These are phyloP conservation scores for Lecanosticta acicola DNA, from an alignment of 2,329 filamentous ascomycete genomes.

Conservation along the genomic window DNA sequence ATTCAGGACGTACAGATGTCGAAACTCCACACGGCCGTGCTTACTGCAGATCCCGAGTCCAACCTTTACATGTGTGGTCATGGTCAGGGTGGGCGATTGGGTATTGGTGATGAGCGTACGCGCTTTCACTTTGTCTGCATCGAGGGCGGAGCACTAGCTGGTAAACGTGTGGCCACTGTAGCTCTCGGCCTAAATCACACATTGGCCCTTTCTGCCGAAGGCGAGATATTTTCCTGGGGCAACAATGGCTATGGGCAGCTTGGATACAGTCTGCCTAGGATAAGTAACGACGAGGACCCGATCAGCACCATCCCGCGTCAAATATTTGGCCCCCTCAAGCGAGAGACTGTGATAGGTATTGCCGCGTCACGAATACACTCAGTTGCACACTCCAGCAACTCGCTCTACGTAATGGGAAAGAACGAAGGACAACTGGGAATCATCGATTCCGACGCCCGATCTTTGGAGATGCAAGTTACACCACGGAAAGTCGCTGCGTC, in stretches of 20 bases:
- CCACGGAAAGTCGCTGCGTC: conserved; percentile 87
- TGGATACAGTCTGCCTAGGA: conserved; percentile 70
- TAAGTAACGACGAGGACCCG: conserved; percentile 71
- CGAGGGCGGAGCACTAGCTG: conserved; percentile 64
- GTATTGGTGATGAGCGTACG: conserved; percentile 83
- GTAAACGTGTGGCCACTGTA: conserved; percentile 69
- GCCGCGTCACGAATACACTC: conserved; percentile 90
- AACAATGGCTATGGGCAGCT: conserved; percentile 80
- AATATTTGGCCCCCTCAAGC: conserved; percentile 85
- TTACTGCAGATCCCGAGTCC: conserved; percentile 79
- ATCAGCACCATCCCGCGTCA: conserved; percentile 77
- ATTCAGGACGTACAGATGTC: conserved; percentile 82
- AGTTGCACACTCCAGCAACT: conserved; percentile 73
- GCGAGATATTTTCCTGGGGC: conserved; percentile 94
- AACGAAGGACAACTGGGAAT: conserved; percentile 91
- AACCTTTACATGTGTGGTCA: conserved; percentile 93
- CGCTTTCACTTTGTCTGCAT: conserved; percentile 81
- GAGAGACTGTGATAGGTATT: conserved; percentile 72
- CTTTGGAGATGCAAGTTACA: conserved; percentile 72
- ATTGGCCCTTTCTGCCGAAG: conserved; percentile 74
- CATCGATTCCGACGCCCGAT: conserved; percentile 90
- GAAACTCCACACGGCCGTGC: conserved; percentile 82
- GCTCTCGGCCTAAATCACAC: conserved; percentile 89
- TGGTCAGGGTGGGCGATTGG: conserved; percentile 81
- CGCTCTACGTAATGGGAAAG: conserved; percentile 89